Evolutionary conservation across 2,329 filamentous ascomycete species (phyloP), one percentile per base, ranked within the genome.

Genomic region (Diaporthe sp.): DNA sequence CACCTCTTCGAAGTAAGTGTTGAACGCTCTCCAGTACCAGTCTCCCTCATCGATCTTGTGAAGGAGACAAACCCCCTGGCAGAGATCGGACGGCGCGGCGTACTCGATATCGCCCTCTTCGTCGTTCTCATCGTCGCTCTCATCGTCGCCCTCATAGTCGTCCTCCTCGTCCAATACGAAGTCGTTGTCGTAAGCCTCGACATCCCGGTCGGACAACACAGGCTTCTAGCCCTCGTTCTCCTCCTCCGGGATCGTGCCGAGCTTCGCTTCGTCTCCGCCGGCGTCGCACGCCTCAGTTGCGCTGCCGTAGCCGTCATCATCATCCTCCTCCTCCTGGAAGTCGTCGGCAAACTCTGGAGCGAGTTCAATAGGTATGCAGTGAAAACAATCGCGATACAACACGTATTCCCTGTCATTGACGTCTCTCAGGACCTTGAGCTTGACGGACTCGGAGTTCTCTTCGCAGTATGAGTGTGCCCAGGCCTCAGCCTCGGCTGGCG

Each of bases 391-490:
- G 33, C 5, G 57, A 33, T 72, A 72, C 2, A 72, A 38, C 17
- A 72, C 45, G 28, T 64, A 72, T 4, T 72, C 57, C 15, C 15
- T 50, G 28, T 45, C 69, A 6, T 12, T 4, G 10, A 33, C n/a
- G 45, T 72, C 69, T 6, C 2, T 33, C 3, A 72, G 45, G 6
- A 72, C 12, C 33, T 52, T 54, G 25, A 72, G 25, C 33, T n/a
- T 61, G 4, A n/a, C 13, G 17, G 17, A 28, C 13, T 61, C 30
- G 33, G 57, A 42, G n/a, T 54, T n/a, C 3, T 10, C 35, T 5
- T 60, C 22, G 33, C 69, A 72, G 57, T 54, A n/a, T 1, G 57
- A 72, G 42, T 72, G 69, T 9, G 45, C 69, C 69, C 57, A 72
- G 2, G 57, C 69, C 2, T 35, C 45, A 10, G 57, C 69, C 33